Evolutionary conservation across 2,329 filamentous ascomycete species (phyloP), one percentile per base, ranked within the genome.

Genomic region (Cladosporium sphaerospermum): DNA sequence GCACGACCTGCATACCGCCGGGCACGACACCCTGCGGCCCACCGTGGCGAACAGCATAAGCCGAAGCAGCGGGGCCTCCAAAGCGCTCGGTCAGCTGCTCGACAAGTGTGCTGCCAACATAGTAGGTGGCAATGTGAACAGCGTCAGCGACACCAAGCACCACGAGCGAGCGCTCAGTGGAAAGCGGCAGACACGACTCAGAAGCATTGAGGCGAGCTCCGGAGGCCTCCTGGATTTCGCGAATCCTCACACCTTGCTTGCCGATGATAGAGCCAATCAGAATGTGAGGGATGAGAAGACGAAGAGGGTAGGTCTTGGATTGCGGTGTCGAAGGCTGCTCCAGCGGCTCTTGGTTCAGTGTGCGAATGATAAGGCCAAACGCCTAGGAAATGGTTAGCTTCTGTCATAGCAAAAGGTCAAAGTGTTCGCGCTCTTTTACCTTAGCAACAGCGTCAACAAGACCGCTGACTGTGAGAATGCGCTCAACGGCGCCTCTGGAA

Each of bases 221-320:
- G 13, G 93, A 99, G 16, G 91, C 91, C 69, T 99, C 93, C 71
- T 99, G 93, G 57, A 99, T 99, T 74, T 99, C 93, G 60, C 93
- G 89, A 69, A 99, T 99, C 59, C 93, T 86, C 55, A 91, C 88
- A 61, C 93, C 93, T 59, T 87, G 89, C 77, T 99, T 99, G 65
- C 93, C 93, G 71, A 99, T 99, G 73, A 99, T 97, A 56, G 92
- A 96, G 49, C 93, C 93, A 64, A 99, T 99, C 54, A 99, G 81
- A 64, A 99, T 93, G 68, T 97, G 93, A 14, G 93, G 93, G 62
- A 99, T 89, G 53, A 99, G 83, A 47, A 99, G 84, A 62, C 93
- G 90, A 52, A 99, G 84, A 56, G 93, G 93, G 64, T 99, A 99
- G 1, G 92, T 96, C 80, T 96, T 97, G 57, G 92, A 97, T 61